Conservation (phyloP, 768 basidiomycete genomes). For the Melanogaster broomeanus region DNA sequence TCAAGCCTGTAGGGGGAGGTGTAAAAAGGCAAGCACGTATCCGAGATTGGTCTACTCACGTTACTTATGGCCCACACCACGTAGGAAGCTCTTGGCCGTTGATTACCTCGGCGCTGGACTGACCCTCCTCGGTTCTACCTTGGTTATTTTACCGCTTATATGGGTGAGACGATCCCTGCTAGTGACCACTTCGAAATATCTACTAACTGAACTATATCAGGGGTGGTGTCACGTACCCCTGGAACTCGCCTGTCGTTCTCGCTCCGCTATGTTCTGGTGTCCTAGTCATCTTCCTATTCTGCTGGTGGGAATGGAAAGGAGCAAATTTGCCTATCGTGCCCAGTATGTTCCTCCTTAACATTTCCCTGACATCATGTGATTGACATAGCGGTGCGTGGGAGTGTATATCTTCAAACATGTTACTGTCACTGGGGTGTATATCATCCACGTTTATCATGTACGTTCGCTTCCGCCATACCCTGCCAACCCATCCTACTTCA, state of each 20-base stretch:
- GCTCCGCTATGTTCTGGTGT: constrained; percentile 59
- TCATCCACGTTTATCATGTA: constrained; percentile 71
- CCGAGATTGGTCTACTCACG: too few relatives aligned
- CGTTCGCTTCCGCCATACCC: constrained; percentile 11
- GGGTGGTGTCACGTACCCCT: constrained; percentile 75
- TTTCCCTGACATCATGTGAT: neutral
- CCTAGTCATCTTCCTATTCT: constrained; percentile 55
- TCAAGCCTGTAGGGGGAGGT: constrained; percentile 65
- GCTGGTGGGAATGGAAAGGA: constrained; percentile 72
- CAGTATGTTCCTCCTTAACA: constrained; percentile 43
- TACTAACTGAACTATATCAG: constrained; percentile 20
- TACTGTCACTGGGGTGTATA: constrained; percentile 69
- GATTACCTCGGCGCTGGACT: constrained; percentile 64
- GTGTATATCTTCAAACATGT: constrained; percentile 71
- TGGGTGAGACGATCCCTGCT: constrained; percentile 48
- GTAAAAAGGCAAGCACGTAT: constrained; percentile 45
- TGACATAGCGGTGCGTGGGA: constrained; percentile 17
- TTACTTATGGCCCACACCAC: neutral
- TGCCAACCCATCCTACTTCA: neutral
- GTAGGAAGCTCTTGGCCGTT: constrained; percentile 61
- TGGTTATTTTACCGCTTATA: constrained; percentile 69
- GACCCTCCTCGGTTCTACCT: constrained; percentile 59
- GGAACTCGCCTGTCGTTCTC: constrained; percentile 67
- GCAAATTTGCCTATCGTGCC: constrained; percentile 73
- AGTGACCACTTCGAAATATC: neutral